A percentile compares a stretch with the other conserved stretches of the same genome.
Conservation (phyloP, 202 grass and related monocot species). For the Dendrocalamus latiflorus region DNA sequence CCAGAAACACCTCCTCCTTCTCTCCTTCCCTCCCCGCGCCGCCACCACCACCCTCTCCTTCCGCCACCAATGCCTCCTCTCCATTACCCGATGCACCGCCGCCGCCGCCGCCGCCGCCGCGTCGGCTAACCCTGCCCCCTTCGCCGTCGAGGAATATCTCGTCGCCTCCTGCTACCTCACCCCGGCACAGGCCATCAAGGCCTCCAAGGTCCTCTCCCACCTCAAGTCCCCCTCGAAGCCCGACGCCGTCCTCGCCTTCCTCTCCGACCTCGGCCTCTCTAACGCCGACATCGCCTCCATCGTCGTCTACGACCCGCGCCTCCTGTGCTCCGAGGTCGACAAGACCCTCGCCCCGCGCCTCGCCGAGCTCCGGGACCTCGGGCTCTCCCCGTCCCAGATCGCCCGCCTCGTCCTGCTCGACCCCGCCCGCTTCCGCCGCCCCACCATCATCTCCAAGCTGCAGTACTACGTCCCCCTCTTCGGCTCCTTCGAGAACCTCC, state of each 20-base stretch:
- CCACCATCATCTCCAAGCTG: background rate
- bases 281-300: background rate
- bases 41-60: background rate
- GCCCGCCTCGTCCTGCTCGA: background rate
- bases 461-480: conserved; percentile 9
- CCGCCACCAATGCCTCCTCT: conserved; percentile 1
- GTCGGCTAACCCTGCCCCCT: background rate
- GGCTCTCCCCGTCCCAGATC: conserved; percentile 11
- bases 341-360: background rate
- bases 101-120: background rate
- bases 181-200: background rate
- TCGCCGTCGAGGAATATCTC: conserved; percentile 39
- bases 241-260: background rate
- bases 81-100: background rate
- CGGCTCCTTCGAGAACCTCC: background rate
- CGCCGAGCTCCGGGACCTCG: background rate
- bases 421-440: background rate
- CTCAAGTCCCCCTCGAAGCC: too few relatives aligned
- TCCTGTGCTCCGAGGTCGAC: background rate
- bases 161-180: conserved; percentile 46
- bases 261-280: background rate
- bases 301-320: background rate
- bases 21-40: background rate
- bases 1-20: background rate
- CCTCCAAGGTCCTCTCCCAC: too few relatives aligned